These are phyloP conservation scores for Leptomonas seymouri DNA, from an alignment of 208 protist genomes.

Conservation along the genomic window DNA sequence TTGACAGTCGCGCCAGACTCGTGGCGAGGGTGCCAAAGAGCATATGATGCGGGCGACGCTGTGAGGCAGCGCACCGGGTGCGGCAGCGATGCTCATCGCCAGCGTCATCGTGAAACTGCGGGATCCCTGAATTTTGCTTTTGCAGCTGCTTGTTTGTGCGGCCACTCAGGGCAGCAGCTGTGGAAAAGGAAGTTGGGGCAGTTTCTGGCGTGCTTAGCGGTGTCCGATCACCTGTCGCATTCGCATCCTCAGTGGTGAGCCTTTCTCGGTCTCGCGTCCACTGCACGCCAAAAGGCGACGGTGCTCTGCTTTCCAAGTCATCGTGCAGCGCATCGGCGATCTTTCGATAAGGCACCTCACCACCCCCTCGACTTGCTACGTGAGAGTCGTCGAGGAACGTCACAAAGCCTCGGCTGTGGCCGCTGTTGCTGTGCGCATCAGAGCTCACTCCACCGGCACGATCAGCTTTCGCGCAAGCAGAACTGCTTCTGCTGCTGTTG, in stretches of 20 bases:
- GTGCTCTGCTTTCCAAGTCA: background rate
- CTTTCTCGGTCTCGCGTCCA: background rate
- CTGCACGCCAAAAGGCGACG: background rate
- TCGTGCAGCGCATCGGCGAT: background rate
- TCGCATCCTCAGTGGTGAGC: background rate
- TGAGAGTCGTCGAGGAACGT: slow-evolving; percentile 11
- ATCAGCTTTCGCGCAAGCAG: background rate
- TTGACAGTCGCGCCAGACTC: slow-evolving; percentile 24
- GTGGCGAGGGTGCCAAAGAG: slow-evolving; percentile 23
- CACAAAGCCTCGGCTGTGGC: slow-evolving; percentile 3
- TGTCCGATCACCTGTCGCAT: background rate
- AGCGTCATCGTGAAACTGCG: background rate
- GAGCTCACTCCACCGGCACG: background rate
- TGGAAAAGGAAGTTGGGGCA: background rate
- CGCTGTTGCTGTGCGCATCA: slow-evolving; percentile 4
- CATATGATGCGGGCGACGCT: background rate
- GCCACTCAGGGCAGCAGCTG: background rate
- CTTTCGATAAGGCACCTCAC: slow-evolving; percentile 11
- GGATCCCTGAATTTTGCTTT: background rate
- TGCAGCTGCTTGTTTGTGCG: background rate
- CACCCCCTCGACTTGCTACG: background rate
- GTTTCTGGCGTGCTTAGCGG: background rate
- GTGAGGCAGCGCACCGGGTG: background rate
- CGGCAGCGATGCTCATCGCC: background rate
- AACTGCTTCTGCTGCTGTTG: slow-evolving; percentile 6